phyloP scores from a whole-genome alignment of 495 filamentous ascomycete genomes.

The Penicillium samsonianum region DNA sequence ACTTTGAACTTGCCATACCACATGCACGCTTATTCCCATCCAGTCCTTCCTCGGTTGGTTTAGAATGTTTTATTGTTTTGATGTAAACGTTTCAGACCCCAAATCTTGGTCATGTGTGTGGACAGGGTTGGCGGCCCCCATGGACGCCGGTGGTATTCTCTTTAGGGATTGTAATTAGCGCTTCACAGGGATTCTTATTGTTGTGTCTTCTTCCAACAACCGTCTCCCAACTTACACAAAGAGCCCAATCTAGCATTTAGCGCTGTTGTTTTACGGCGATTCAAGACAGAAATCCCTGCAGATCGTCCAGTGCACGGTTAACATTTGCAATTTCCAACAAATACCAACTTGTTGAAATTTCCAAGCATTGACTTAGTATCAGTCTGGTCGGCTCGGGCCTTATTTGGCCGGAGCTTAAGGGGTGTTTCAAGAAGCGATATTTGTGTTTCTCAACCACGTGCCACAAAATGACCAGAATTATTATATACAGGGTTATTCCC shows the following conservation, averaged over 20 bases:
- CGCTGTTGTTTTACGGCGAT: constrained; percentile 2
- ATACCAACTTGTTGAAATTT: not conserved
- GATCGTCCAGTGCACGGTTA: not conserved
- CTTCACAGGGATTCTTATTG: not conserved
- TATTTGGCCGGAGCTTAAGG: too few relatives aligned
- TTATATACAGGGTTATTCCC: not conserved
- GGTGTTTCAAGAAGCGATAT: constrained; percentile 18
- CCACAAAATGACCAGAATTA: not conserved
- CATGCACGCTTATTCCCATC: not conserved
- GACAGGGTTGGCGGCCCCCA: constrained; percentile 1
- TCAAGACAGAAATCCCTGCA: not conserved
- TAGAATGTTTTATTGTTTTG: not conserved
- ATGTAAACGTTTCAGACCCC: not conserved
- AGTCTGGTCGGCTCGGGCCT: not conserved
- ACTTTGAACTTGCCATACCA: not conserved
- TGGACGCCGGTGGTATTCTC: not conserved
- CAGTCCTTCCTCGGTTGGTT: not conserved
- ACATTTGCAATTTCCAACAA: not conserved
- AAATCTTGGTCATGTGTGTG: not conserved
- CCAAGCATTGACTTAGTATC: not conserved
- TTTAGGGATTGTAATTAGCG: not conserved
- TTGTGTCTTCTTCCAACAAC: not conserved
- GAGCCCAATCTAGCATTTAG: constrained; percentile 5
- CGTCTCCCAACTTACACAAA: not conserved
- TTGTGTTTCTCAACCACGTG: constrained; percentile 13